Evolutionary conservation across 164 flowering plant species (phyloP).

Genomic region (Paratinospora sagittata): DNA sequence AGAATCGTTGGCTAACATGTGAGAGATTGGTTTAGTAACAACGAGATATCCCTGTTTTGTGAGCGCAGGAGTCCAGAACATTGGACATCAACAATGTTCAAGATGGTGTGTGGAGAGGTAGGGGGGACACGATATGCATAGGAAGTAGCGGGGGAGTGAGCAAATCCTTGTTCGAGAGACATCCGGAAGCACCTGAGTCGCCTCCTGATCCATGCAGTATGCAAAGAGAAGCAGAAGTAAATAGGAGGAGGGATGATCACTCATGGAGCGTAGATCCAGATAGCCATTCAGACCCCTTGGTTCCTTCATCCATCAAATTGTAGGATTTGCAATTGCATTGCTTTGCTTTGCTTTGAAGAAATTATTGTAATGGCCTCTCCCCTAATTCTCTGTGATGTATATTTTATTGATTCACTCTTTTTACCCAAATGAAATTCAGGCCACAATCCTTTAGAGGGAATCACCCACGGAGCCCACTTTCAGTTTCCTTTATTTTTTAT

Average conservation of each 20-base stretch:
- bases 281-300: constrained; percentile 27
- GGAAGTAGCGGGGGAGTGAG: constrained; percentile 48
- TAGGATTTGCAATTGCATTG: not conserved
- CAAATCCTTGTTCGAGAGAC: constrained; percentile 44
- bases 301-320: constrained; percentile 3
- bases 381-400: not conserved
- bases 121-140: constrained; percentile 85
- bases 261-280: constrained; percentile 18
- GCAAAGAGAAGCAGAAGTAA: constrained; percentile 18
- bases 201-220: constrained; percentile 34
- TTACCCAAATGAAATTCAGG: not conserved
- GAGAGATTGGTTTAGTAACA: too few relatives aligned
- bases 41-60: too few relatives aligned
- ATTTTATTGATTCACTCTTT: not conserved
- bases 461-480: too few relatives aligned
- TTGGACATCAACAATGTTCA: constrained; percentile 92
- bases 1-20: too few relatives aligned
- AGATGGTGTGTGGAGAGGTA: constrained; percentile 87
- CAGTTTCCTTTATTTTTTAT: too few relatives aligned
- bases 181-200: constrained; percentile 30
- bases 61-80: constrained; percentile 76
- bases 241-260: constrained; percentile 10
- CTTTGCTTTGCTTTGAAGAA: not conserved
- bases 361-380: not conserved
- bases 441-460: not conserved